Base-by-base conservation (phyloP, 768 basidiomycete species). In the Mycena maculata region DNA sequence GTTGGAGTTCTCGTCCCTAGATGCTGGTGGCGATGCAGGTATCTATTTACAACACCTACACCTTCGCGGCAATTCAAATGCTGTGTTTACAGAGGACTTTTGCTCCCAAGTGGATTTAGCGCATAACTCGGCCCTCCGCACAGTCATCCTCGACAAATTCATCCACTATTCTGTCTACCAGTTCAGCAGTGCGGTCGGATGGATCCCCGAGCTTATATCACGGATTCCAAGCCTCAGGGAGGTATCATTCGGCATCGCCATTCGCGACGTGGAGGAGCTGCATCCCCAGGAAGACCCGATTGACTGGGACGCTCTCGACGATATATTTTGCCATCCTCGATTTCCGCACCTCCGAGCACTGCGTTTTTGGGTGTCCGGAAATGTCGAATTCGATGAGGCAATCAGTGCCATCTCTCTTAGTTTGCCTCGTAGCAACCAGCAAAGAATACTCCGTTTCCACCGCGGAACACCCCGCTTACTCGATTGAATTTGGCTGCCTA, bases 21-120 rank as follows among this genome's bases (percentile, higher is more conserved):
- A 70, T 36, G 60, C 69, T 12, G 69, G 69, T 4, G 69, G 69
- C 11, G 69, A 70, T 44, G 69, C 69, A 59, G 68, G 68, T 70
- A 53, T 36, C 15, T 48, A 31, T 10, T 11, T n/a, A 2, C 1
- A 1, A 27, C 33, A 38, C 39, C 30, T n/a, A 4, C 41, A 11
- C 3, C 11, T 25, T 53, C 5, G 36, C n/a, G 4, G 15, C 18
- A 31, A 31, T 36, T 48, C n/a, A 28, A 63, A 36, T 15, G 16
- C 1, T 20, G 18, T 1, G 38, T 41, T 31, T 50, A 9, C 44
- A 70, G 69, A 70, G 45, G 69, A 70, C 12, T 70, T 70, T 50
- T 70, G 69, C 39, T 25, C 69, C 12, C 60, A 38, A 15, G 69
- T 70, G 33, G 65, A 70, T 54, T 30, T 70, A 30, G 38, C 69